Conservation (phyloP, 768 basidiomycete species). For the Hebeloma cylindrosporum region DNA sequence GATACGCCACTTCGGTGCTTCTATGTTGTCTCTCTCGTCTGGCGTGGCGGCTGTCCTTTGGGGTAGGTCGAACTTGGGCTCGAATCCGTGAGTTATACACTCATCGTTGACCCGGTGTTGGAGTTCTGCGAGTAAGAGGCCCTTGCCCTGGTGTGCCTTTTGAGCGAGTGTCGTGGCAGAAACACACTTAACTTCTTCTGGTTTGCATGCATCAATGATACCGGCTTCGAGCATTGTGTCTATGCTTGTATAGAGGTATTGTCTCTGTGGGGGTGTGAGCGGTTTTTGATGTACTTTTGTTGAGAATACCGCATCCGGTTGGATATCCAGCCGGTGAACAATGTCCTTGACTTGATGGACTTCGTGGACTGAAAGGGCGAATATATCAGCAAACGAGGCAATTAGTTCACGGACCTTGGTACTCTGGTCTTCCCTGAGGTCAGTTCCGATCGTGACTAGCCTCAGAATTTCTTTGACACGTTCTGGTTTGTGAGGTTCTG, state of each 20-base stretch:
- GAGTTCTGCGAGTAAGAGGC: constrained; percentile 33
- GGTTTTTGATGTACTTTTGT: constrained; percentile 27
- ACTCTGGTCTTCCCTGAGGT: constrained; percentile 26
- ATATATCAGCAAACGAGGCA: constrained; percentile 34
- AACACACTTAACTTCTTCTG: constrained; percentile 32
- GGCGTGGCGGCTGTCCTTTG: neutral
- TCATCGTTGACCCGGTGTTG: constrained; percentile 31
- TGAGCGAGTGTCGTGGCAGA: constrained; percentile 30
- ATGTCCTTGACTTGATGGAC: constrained; percentile 30
- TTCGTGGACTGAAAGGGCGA: constrained; percentile 34
- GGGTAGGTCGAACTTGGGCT: neutral
- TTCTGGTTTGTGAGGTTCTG: constrained; percentile 23
- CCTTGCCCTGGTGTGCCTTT: constrained; percentile 32
- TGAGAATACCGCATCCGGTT: constrained; percentile 23
- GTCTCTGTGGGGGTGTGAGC: constrained; percentile 29
- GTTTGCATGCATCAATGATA: constrained; percentile 28
- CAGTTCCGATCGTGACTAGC: constrained; percentile 25
- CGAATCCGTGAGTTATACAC: constrained; percentile 18
- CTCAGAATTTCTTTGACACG: constrained; percentile 21
- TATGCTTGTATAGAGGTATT: constrained; percentile 29
- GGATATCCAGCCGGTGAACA: constrained; percentile 35
- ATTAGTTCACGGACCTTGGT: constrained; percentile 22
- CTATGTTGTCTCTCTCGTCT: neutral
- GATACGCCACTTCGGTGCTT: constrained; percentile 31
- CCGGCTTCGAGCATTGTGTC: constrained; percentile 35